Percentiles rank a stretch among this genome's conserved stretches.
Conservation (phyloP, 139 green algal species). For the Monoraphidium neglectum region DNA sequence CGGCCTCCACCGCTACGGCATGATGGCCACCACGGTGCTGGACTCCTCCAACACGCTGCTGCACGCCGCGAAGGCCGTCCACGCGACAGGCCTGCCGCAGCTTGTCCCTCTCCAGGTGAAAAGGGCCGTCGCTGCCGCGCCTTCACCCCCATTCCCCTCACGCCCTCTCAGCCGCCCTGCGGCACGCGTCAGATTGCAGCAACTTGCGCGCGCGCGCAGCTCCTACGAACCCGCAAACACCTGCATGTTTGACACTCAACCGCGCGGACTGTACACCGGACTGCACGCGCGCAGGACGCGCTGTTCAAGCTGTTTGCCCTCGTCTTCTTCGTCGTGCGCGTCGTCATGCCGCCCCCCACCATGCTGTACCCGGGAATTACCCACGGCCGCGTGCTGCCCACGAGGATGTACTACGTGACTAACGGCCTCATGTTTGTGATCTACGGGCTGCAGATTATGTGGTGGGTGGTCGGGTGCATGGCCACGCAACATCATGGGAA, state of each 20-base stretch:
- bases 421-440: constrained; percentile 43
- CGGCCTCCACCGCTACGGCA: constrained; percentile 33
- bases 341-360: constrained; percentile 15
- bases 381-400: too few species aligned
- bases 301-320: constrained; percentile 42
- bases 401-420: constrained; percentile 5
- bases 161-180: too few species aligned
- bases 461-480: constrained; percentile 34
- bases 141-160: too few species aligned
- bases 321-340: constrained; percentile 35
- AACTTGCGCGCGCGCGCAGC: too few species aligned
- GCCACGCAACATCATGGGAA: too few species aligned
- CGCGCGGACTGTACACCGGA: too few species aligned
- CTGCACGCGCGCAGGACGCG: constrained; percentile 1
- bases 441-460: constrained; percentile 50
- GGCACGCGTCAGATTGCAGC: too few species aligned
- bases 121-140: too few species aligned
- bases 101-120: too few species aligned
- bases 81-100: constrained; percentile 23
- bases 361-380: background rate
- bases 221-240: too few species aligned
- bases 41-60: constrained; percentile 56
- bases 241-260: too few species aligned
- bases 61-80: constrained; percentile 50
- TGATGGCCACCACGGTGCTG: constrained; percentile 46